These are phyloP conservation scores for Phanerodontia chrysosporium DNA, from an alignment of 768 basidiomycete genomes.

Conservation along the genomic window DNA sequence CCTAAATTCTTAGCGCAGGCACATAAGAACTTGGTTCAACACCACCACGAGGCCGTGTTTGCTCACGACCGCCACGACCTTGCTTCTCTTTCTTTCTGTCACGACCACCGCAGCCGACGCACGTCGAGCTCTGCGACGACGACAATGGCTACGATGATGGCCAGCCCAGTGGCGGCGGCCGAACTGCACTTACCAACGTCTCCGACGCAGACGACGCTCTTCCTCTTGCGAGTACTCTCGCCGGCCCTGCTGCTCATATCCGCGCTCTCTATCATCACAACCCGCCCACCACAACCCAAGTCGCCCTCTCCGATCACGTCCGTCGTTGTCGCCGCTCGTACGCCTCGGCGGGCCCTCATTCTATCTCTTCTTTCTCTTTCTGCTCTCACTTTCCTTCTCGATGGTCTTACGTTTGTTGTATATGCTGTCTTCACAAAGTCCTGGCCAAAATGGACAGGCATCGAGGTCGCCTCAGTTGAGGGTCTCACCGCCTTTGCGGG, in stretches of 20 bases:
- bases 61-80: constrained; percentile 16
- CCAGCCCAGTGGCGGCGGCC: constrained; percentile 11
- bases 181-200: constrained; percentile 14
- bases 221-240: constrained; percentile 60
- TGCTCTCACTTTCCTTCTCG: constrained; percentile 70
- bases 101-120: constrained; percentile 20
- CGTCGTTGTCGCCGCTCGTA: constrained; percentile 67
- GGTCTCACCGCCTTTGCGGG: constrained; percentile 70
- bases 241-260: constrained; percentile 63
- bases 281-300: constrained; percentile 39
- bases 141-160: constrained; percentile 23
- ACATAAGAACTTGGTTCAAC: constrained; percentile 11
- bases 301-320: constrained; percentile 65
- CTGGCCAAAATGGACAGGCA: constrained; percentile 62
- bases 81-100: constrained; percentile 21
- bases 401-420: constrained; percentile 70
- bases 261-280: constrained; percentile 54
- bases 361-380: constrained; percentile 64
- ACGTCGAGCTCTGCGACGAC: constrained; percentile 31
- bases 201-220: constrained; percentile 34
- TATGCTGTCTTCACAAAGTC: constrained; percentile 58
- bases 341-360: constrained; percentile 76
- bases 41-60: constrained; percentile 15
- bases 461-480: constrained; percentile 62
- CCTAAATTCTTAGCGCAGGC: constrained; percentile 5